These are phyloP conservation scores for Yamadazyma epiphylla DNA, from an alignment of 1,139 yeast species.

Conservation along the genomic window DNA sequence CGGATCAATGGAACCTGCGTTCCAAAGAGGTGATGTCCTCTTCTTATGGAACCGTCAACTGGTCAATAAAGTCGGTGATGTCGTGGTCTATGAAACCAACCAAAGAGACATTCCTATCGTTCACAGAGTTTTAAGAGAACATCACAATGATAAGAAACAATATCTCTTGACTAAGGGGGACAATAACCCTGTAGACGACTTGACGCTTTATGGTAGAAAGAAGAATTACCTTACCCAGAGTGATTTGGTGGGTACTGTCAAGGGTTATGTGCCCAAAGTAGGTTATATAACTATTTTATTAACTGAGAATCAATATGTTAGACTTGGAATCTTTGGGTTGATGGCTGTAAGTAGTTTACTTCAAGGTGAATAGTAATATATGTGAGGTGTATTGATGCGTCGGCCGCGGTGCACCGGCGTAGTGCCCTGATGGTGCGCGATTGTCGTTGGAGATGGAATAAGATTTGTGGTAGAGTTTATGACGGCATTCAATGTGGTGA, in stretches of 20 bases:
- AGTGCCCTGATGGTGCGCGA: too few relatives aligned
- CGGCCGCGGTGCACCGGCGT: too few relatives aligned
- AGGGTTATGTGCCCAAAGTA: slow-evolving; percentile 84
- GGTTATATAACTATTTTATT: slow-evolving; percentile 91
- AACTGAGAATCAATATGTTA: slow-evolving; percentile 82
- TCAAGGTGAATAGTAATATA: slow-evolving; percentile 12
- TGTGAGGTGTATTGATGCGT: too few relatives aligned
- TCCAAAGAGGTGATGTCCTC: slow-evolving; percentile 94
- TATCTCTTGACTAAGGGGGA: slow-evolving; percentile 91
- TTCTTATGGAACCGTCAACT: slow-evolving; percentile 84
- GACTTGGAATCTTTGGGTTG: slow-evolving; percentile 64
- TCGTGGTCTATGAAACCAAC: slow-evolving; percentile 88
- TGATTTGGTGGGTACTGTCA: slow-evolving; percentile 87
- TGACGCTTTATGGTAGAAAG: slow-evolving; percentile 74
- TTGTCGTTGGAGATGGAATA: too few relatives aligned
- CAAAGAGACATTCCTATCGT: slow-evolving; percentile 89
- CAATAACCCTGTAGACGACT: slow-evolving; percentile 89
- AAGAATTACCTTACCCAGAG: slow-evolving; percentile 73
- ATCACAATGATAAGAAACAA: slow-evolving; percentile 58
- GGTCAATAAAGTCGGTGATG: slow-evolving; percentile 78
- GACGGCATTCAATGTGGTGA: slow-evolving; percentile 37
- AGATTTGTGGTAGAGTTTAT: too few relatives aligned
- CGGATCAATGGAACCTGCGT: slow-evolving; percentile 99
- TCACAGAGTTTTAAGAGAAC: slow-evolving; percentile 88
- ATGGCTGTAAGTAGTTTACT: slow-evolving; percentile 58